Percentiles rank a stretch among this genome's conserved stretches.
Evolutionary conservation across 768 basidiomycete species (phyloP).

Genomic region (Hygrocybe punicea): DNA sequence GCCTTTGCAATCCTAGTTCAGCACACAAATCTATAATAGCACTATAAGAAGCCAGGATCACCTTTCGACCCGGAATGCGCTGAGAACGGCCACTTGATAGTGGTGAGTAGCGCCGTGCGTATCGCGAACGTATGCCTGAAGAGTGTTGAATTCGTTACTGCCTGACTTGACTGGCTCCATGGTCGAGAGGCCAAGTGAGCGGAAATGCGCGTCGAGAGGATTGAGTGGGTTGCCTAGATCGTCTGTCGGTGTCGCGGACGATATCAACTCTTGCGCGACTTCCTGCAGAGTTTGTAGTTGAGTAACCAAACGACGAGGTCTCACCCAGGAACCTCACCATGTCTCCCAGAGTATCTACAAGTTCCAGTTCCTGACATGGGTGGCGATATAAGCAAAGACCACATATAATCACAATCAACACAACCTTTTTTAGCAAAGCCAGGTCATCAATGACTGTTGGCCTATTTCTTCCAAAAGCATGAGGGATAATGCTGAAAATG

Average conservation of each 20-base stretch:
- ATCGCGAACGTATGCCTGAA: slow-evolving; percentile 48
- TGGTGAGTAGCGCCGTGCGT: slow-evolving; percentile 58
- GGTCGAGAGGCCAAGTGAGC: slow-evolving; percentile 46
- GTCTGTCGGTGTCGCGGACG: slow-evolving; percentile 36
- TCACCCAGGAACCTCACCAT: slow-evolving; percentile 41
- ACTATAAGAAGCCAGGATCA: slow-evolving; percentile 14
- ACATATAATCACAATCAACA: not conserved
- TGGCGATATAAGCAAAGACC: not conserved
- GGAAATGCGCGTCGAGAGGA: slow-evolving; percentile 55
- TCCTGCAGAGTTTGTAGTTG: slow-evolving; percentile 33
- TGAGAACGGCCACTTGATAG: slow-evolving; percentile 40
- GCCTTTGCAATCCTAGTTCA: slow-evolving; percentile 12
- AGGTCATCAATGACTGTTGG: slow-evolving; percentile 44
- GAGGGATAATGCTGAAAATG: slow-evolving; percentile 51
- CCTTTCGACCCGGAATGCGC: slow-evolving; percentile 58
- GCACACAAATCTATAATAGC: slow-evolving; percentile 1
- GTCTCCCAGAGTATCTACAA: slow-evolving; percentile 61
- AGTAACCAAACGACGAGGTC: not conserved
- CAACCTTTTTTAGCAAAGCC: slow-evolving; percentile 41
- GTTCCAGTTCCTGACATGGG: slow-evolving; percentile 48
- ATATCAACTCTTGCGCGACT: slow-evolving; percentile 56
- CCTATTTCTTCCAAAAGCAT: slow-evolving; percentile 52
- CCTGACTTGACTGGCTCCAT: slow-evolving; percentile 46
- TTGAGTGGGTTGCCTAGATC: slow-evolving; percentile 49
- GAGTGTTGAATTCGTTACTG: slow-evolving; percentile 46